Conservation (phyloP, 257 asterid species). For the Capsicum pubescens region DNA sequence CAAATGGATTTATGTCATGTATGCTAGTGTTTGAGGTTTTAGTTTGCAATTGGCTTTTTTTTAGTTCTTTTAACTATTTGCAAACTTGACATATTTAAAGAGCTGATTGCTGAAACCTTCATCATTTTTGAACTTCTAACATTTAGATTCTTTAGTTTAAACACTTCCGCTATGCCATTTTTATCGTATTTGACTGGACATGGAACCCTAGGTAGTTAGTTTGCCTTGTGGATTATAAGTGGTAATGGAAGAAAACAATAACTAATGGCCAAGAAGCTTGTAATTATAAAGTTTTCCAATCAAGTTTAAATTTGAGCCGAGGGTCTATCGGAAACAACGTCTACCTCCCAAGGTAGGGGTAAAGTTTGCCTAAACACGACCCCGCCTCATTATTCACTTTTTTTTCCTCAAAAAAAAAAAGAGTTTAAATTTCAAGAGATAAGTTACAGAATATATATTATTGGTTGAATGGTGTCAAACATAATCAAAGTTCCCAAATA, state of each 20-base stretch:
- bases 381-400: too few species aligned
- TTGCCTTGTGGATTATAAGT: not conserved
- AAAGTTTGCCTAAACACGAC: too few species aligned
- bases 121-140: not conserved
- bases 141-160: not conserved
- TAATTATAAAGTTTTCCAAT: not conserved
- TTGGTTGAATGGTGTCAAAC: not conserved
- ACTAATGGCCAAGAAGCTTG: not conserved
- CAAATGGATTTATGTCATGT: not conserved
- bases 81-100: not conserved
- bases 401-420: too few species aligned
- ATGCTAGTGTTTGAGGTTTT: slow-evolving; percentile 5
- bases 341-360: too few species aligned
- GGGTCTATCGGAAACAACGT: too few species aligned
- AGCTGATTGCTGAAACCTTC: not conserved
- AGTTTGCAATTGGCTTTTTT: not conserved
- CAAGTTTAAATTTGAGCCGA: not conserved
- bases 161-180: not conserved
- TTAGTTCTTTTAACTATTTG: not conserved
- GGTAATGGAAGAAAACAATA: not conserved
- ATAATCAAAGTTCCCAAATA: not conserved
- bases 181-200: not conserved
- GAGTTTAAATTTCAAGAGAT: not conserved
- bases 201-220: not conserved
- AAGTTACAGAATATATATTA: not conserved